Conservation (phyloP, 2,329 filamentous ascomycete species). For the Ilyonectria sp. region DNA sequence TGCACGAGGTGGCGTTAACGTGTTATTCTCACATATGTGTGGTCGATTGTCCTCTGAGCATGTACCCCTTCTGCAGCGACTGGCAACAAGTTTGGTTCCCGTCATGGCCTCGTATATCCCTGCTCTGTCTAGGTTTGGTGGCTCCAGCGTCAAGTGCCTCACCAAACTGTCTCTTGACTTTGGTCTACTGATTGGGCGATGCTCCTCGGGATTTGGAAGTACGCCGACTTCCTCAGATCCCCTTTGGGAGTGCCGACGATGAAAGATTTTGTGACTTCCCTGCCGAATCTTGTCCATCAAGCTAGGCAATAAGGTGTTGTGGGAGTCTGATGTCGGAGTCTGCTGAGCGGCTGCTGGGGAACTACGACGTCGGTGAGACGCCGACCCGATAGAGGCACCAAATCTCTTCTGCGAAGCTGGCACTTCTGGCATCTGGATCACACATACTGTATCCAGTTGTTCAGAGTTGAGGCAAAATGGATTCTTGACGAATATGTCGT, state of each 20-base stretch:
- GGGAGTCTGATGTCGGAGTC: constrained; percentile 19
- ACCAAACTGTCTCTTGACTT: constrained; percentile 44
- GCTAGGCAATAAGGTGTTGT: constrained; percentile 40
- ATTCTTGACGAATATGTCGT: constrained; percentile 42
- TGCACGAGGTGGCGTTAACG: constrained; percentile 26
- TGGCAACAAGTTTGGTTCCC: constrained; percentile 32
- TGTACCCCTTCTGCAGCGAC: constrained; percentile 32
- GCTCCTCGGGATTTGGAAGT: constrained; percentile 12
- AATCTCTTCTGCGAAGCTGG: constrained; percentile 36
- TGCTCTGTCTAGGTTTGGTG: constrained; percentile 35
- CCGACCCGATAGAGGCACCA: constrained; percentile 44
- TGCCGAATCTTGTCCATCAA: constrained; percentile 51
- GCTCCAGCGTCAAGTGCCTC: constrained; percentile 34
- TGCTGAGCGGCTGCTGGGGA: constrained; percentile 32
- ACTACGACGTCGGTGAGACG: constrained; percentile 48
- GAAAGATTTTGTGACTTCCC: constrained; percentile 44
- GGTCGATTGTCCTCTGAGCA: constrained; percentile 54
- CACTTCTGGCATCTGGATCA: background rate
- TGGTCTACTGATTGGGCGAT: constrained; percentile 6
- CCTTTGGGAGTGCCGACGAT: constrained; percentile 40
- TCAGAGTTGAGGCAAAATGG: constrained; percentile 38
- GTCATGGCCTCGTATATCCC: constrained; percentile 47
- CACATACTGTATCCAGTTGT: constrained; percentile 15
- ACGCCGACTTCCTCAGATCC: constrained; percentile 20
- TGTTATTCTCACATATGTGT: constrained; percentile 50